Percentiles rank a stretch among this genome's conserved stretches.
Conservation (phyloP, 495 filamentous ascomycete genomes). For the Alectoria sarmentosa region DNA sequence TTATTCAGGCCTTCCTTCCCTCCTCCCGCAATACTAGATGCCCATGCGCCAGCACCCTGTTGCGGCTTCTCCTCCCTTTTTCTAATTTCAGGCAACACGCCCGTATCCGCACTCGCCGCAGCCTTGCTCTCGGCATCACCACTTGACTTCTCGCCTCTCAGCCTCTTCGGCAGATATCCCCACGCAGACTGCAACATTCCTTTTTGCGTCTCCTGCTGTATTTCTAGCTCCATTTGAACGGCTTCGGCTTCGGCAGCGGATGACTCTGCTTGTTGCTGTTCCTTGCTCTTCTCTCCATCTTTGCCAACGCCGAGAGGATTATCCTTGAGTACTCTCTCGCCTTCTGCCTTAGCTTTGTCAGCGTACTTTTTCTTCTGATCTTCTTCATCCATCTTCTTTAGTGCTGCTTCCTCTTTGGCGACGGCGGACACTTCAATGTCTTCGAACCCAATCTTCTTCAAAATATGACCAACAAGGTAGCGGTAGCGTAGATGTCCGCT, state of each 20-base stretch:
- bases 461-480: conserved; percentile 59
- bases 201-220: conserved; percentile 48
- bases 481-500: conserved; percentile 69
- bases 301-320: conserved; percentile 30
- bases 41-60: conserved; percentile 11
- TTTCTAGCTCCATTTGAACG: conserved; percentile 36
- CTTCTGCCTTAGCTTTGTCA: conserved; percentile 31
- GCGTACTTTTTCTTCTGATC: conserved; percentile 31
- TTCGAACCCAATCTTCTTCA: conserved; percentile 61
- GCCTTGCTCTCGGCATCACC: conserved; percentile 13
- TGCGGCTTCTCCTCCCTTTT: conserved; percentile 5
- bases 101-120: conserved; percentile 13
- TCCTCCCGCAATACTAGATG: conserved; percentile 12
- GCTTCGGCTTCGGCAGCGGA: conserved; percentile 26
- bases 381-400: conserved; percentile 48
- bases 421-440: conserved; percentile 52
- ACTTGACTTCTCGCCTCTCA: conserved; percentile 14
- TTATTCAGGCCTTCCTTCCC: conserved; percentile 14
- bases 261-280: conserved; percentile 23
- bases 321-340: conserved; percentile 29
- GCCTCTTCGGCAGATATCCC: conserved; percentile 12
- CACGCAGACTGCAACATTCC: conserved; percentile 34
- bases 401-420: conserved; percentile 51
- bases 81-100: not conserved
- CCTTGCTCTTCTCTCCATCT: conserved; percentile 34